These are phyloP conservation scores for Podaxis sp. DNA, from an alignment of 768 basidiomycete genomes.

Conservation along the genomic window DNA sequence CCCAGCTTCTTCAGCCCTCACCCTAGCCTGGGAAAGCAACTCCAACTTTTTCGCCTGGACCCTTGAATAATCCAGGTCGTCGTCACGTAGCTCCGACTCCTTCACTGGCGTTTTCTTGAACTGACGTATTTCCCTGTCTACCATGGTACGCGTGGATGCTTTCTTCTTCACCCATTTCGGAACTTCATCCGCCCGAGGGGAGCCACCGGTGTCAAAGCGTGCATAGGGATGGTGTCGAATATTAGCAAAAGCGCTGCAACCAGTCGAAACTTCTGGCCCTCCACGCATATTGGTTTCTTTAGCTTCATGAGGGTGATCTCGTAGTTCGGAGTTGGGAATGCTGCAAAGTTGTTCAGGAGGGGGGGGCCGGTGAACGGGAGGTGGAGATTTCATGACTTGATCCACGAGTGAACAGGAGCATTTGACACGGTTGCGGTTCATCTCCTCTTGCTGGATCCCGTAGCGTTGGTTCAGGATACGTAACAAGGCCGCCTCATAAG, in stretches of 20 bases:
- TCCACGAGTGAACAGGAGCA: background rate
- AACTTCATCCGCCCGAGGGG: background rate
- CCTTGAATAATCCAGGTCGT: background rate
- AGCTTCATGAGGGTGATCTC: background rate
- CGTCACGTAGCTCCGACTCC: background rate
- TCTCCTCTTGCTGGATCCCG: background rate
- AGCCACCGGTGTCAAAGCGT: background rate
- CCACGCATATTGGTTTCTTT: background rate
- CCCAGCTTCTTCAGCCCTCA: background rate
- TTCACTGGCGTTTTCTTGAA: background rate
- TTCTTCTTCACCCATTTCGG: slow-evolving; percentile 1
- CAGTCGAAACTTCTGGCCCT: background rate
- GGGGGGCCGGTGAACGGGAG: background rate
- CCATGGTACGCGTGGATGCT: background rate
- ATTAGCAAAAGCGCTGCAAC: background rate
- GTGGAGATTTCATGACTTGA: background rate
- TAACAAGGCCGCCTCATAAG: background rate
- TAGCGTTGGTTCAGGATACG: background rate
- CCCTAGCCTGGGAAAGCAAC: background rate
- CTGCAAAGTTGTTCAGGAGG: background rate
- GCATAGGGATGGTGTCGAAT: background rate
- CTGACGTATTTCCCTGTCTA: background rate
- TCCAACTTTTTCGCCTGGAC: background rate
- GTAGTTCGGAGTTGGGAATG: background rate
- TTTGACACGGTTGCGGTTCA: background rate